Percentiles rank a stretch among this genome's conserved stretches.
Evolutionary conservation across 108 stramenopile genomes (phyloP).

Genomic region (Epipyxis sp.): DNA sequence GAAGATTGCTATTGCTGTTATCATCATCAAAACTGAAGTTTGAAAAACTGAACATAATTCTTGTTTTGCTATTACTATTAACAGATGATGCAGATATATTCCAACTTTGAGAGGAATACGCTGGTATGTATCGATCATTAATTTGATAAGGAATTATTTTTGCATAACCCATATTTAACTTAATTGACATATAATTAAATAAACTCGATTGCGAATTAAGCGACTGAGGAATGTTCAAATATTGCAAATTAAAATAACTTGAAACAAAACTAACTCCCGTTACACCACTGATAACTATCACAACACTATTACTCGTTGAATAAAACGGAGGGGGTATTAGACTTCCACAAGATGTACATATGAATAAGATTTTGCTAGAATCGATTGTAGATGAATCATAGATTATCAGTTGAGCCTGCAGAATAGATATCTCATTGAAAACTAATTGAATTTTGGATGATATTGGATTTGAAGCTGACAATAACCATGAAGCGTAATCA

Average conservation of each 20-base stretch:
- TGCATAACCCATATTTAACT: not conserved
- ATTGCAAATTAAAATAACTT: not conserved
- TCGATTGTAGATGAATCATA: not conserved
- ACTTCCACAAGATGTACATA: not conserved
- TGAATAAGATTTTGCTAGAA: not conserved
- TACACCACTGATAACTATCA: not conserved
- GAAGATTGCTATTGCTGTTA: no score
- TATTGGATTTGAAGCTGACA: not conserved
- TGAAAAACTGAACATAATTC: no score
- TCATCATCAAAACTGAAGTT: no score
- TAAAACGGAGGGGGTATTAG: not conserved
- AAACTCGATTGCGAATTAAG: not conserved
- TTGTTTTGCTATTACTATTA: no score
- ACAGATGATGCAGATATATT: no score
- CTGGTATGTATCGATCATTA: not conserved
- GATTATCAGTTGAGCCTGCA: not conserved
- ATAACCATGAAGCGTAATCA: not conserved
- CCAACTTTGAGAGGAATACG: not conserved
- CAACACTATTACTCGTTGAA: not conserved
- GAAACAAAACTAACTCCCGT: not conserved
- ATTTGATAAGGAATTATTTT: not conserved
- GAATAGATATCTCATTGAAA: not conserved
- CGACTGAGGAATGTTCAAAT: not conserved
- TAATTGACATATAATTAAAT: not conserved
- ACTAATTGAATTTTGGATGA: not conserved